phyloP scores from a whole-genome alignment of 2,329 filamentous ascomycete species.

The Ophiocordyceps camponoti-leonardi region DNA sequence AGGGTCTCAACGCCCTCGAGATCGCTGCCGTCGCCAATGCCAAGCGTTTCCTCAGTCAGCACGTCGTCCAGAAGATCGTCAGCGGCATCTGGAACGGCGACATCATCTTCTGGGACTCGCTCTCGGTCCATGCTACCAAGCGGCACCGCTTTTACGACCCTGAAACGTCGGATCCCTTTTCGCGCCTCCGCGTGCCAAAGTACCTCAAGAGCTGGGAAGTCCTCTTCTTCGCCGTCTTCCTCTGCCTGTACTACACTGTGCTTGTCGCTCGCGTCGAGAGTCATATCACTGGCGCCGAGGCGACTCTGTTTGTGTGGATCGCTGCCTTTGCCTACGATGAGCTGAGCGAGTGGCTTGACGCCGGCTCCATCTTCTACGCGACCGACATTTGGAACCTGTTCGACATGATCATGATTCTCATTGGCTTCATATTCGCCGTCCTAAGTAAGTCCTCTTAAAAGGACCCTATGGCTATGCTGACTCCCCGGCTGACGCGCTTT shows the following conservation, averaged over 20 bases:
- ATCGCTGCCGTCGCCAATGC: conserved; percentile 68
- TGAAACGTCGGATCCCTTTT: conserved; percentile 52
- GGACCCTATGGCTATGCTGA: background rate
- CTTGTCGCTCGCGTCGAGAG: conserved; percentile 54
- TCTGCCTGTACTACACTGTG: conserved; percentile 74
- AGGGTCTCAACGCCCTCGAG: conserved; percentile 69
- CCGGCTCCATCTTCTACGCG: conserved; percentile 71
- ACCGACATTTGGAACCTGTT: conserved; percentile 70
- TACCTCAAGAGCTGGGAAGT: conserved; percentile 79
- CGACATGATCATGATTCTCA: conserved; percentile 56
- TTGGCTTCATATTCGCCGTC: conserved; percentile 53
- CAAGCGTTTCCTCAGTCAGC: conserved; percentile 71
- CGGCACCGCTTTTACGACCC: conserved; percentile 60
- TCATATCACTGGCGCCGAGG: conserved; percentile 50
- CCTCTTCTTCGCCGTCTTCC: conserved; percentile 59
- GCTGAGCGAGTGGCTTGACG: conserved; percentile 69
- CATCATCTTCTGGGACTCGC: conserved; percentile 70
- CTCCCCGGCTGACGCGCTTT: background rate
- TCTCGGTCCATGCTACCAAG: conserved; percentile 59
- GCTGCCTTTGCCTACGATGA: conserved; percentile 79
- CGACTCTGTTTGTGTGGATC: conserved; percentile 70
- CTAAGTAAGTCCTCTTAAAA: conserved; percentile 37
- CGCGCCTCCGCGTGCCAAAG: conserved; percentile 58
- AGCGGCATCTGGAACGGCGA: conserved; percentile 75
- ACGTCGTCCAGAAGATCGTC: conserved; percentile 66